phyloP scores from a whole-genome alignment of 2,329 filamentous ascomycete species.

The Trichoderma cornu-damae region DNA sequence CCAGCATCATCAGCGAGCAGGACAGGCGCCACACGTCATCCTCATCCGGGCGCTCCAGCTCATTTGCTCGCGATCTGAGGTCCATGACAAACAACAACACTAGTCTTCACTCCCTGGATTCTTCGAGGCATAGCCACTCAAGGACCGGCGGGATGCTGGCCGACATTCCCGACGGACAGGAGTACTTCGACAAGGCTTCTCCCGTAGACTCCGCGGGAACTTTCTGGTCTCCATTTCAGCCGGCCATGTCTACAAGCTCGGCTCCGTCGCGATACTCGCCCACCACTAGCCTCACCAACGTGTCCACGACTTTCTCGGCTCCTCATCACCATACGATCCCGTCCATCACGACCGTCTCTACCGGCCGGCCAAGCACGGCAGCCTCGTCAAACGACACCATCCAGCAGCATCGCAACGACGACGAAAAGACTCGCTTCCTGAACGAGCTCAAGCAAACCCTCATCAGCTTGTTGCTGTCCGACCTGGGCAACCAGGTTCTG shows the following conservation, averaged over 20 bases:
- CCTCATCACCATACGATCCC: constrained; percentile 40
- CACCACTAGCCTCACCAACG: constrained; percentile 55
- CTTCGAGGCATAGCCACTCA: constrained; percentile 58
- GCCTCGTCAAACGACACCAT: constrained; percentile 19
- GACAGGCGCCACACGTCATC: constrained; percentile 44
- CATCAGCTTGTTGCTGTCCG: constrained; percentile 79
- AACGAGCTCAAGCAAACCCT: constrained; percentile 71
- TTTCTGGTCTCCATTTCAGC: constrained; percentile 85
- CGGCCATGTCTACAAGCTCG: constrained; percentile 59
- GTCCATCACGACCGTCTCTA: constrained; percentile 44
- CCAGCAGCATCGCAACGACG: constrained; percentile 35
- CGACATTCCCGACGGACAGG: constrained; percentile 64
- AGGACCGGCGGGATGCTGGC: constrained; percentile 53
- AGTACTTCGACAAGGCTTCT: constrained; percentile 65
- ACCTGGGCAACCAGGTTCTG: constrained; percentile 81
- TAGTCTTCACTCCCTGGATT: constrained; percentile 66
- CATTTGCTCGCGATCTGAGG: constrained; percentile 53
- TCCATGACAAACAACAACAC: constrained; percentile 43
- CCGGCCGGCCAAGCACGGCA: constrained; percentile 58
- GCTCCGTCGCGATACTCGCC: constrained; percentile 57
- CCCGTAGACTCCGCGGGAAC: constrained; percentile 71
- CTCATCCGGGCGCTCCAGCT: constrained; percentile 43
- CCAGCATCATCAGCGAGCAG: constrained; percentile 52
- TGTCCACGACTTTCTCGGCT: constrained; percentile 46
- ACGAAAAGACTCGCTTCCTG: constrained; percentile 75